Percentiles rank a stretch among this genome's conserved stretches.
phyloP scores from a whole-genome alignment of 495 filamentous ascomycete species.

The Daldinia decipiens region DNA sequence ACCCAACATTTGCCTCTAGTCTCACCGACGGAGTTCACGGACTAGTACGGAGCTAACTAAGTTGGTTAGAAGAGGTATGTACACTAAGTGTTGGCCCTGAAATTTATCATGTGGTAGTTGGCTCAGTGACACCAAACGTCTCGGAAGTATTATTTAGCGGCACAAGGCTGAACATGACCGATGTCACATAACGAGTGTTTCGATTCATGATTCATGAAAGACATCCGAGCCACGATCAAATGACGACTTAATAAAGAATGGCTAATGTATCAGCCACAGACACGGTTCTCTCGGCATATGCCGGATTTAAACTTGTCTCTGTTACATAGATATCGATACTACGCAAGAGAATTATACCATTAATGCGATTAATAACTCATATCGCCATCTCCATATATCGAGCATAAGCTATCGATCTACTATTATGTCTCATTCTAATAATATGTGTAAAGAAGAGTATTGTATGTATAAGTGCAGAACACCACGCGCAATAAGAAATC shows the following conservation, averaged over 20 bases:
- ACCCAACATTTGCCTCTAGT: background rate
- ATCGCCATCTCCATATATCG: background rate
- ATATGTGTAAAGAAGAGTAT: constrained; percentile 5
- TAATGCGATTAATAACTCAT: background rate
- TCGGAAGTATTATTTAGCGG: constrained; percentile 26
- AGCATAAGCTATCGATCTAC: background rate
- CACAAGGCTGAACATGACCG: constrained; percentile 33
- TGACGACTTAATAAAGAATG: constrained; percentile 13
- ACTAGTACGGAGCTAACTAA: background rate
- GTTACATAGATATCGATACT: background rate
- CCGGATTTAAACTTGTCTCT: background rate
- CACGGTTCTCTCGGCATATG: background rate
- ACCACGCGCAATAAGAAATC: constrained; percentile 5
- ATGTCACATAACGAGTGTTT: constrained; percentile 24
- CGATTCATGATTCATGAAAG: constrained; percentile 20
- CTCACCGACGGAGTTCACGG: background rate
- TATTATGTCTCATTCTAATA: constrained; percentile 8
- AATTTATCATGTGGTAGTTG: constrained; percentile 6
- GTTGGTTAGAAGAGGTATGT: background rate
- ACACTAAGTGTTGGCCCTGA: background rate
- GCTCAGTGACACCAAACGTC: background rate
- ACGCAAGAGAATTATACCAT: background rate
- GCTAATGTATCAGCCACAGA: background rate
- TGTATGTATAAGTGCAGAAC: background rate
- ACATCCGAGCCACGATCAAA: constrained; percentile 15